Conservation (phyloP, 2,329 filamentous ascomycete genomes). For the Rhytidhysteron rufulum region DNA sequence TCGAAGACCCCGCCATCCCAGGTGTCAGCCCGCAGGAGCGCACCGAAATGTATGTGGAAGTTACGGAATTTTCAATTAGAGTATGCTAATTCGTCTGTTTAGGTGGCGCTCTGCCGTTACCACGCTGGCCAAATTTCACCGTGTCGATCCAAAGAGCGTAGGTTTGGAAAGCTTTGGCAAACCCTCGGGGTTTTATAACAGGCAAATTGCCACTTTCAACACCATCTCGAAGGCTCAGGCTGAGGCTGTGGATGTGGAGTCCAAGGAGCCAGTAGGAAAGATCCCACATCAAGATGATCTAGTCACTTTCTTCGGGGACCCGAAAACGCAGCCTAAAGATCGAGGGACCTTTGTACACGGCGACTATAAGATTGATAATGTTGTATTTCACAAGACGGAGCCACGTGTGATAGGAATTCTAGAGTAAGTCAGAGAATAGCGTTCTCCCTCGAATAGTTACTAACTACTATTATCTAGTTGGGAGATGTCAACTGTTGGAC, state of each 20-base stretch:
- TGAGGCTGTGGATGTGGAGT: constrained; percentile 70
- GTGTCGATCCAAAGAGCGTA: constrained; percentile 62
- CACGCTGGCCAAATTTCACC: constrained; percentile 82
- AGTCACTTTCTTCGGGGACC: constrained; percentile 71
- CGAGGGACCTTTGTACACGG: constrained; percentile 80
- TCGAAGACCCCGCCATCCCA: constrained; percentile 82
- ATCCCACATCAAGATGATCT: constrained; percentile 82
- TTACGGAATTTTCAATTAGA: constrained; percentile 3
- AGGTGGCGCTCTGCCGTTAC: constrained; percentile 80
- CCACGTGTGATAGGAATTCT: constrained; percentile 86
- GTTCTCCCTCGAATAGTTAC: constrained; percentile 3
- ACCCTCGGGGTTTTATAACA: constrained; percentile 71
- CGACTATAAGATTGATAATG: constrained; percentile 78
- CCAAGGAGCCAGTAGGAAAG: constrained; percentile 69
- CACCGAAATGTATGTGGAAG: constrained; percentile 58
- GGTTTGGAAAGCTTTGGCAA: constrained; percentile 72
- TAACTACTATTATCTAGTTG: constrained; percentile 46
- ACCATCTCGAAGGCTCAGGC: constrained; percentile 78
- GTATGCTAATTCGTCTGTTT: constrained; percentile 1
- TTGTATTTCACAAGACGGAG: constrained; percentile 78
- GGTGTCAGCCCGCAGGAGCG: constrained; percentile 66
- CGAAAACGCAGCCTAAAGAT: constrained; percentile 68
- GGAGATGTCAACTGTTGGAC: constrained; percentile 98
- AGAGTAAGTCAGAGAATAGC: constrained; percentile 54
- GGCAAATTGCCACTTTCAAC: constrained; percentile 80